Evolutionary conservation across 2,329 filamentous ascomycete genomes (phyloP).

Genomic region (Pezicula radicicola): DNA sequence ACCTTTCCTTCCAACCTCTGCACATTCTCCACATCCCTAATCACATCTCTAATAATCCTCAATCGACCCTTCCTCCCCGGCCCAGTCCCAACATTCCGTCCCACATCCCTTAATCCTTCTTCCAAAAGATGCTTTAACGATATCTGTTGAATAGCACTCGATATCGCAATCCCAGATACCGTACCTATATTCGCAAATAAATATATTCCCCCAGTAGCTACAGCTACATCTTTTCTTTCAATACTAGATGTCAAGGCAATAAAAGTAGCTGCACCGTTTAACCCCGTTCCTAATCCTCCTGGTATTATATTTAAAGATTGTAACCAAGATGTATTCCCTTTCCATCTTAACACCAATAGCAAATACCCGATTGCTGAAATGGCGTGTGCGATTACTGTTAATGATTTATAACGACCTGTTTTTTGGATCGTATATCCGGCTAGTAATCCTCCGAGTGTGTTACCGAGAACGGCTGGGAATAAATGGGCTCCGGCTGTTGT

Average conservation of each 20-base stretch:
- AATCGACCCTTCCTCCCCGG: neutral
- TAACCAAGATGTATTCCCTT: conserved; percentile 50
- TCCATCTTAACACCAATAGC: conserved; percentile 55
- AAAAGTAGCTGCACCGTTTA: conserved; percentile 43
- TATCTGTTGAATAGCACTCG: conserved; percentile 15
- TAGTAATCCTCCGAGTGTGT: conserved; percentile 60
- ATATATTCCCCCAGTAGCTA: conserved; percentile 46
- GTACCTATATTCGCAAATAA: conserved; percentile 27
- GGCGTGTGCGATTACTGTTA: conserved; percentile 48
- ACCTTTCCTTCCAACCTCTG: conserved; percentile 8
- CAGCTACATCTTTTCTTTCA: conserved; percentile 41
- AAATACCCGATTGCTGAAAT: conserved; percentile 48
- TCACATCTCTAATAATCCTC: conserved; percentile 15
- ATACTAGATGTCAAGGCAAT: conserved; percentile 46
- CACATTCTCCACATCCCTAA: conserved; percentile 16
- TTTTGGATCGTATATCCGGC: conserved; percentile 42
- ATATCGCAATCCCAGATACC: conserved; percentile 17
- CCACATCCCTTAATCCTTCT: conserved; percentile 3
- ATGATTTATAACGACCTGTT: conserved; percentile 57
- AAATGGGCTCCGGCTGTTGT: conserved; percentile 59
- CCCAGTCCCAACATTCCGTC: neutral
- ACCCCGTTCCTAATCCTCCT: conserved; percentile 47
- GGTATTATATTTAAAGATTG: conserved; percentile 61
- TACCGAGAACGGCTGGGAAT: conserved; percentile 65
- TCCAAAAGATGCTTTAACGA: conserved; percentile 11